These are phyloP conservation scores for Angomonas deanei DNA, from an alignment of 208 protist genomes.

Conservation along the genomic window DNA sequence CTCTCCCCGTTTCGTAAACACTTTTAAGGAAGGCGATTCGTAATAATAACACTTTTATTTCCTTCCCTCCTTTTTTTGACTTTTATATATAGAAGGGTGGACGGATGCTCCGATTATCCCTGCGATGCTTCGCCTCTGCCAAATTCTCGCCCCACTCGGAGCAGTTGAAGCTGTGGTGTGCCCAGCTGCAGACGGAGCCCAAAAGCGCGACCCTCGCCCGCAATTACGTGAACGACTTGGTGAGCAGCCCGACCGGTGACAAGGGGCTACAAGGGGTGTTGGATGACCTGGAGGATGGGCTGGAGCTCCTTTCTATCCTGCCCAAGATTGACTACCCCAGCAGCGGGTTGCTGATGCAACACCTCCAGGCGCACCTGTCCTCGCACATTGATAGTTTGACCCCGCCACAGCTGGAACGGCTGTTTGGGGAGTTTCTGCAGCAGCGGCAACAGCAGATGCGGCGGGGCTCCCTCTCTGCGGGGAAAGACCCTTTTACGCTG, in stretches of 20 bases:
- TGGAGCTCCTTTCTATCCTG: slow-evolving; percentile 20
- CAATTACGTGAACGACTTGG: background rate
- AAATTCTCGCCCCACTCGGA: slow-evolving; percentile 33
- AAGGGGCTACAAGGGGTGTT: background rate
- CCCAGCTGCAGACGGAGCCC: slow-evolving; percentile 15
- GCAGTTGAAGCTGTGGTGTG: slow-evolving; percentile 36
- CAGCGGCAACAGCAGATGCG: background rate
- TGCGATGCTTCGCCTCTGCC: slow-evolving; percentile 7
- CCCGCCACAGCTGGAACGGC: background rate
- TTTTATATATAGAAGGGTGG: too few species aligned
- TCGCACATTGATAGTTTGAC: background rate
- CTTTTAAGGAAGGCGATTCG: too few species aligned
- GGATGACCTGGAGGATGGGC: slow-evolving; percentile 25
- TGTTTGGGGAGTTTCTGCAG: background rate
- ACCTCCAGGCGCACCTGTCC: background rate
- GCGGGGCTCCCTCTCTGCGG: background rate
- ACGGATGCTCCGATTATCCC: background rate
- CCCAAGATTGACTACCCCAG: background rate
- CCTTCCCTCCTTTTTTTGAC: background rate
- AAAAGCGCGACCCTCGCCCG: slow-evolving; percentile 8
- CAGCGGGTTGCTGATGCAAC: background rate
- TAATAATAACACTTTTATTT: too few species aligned
- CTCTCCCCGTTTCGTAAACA: background rate
- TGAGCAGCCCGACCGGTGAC: background rate
- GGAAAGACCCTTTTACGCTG: background rate